phyloP scores from a whole-genome alignment of 306 rosid species.

The Fragaria iinumae region DNA sequence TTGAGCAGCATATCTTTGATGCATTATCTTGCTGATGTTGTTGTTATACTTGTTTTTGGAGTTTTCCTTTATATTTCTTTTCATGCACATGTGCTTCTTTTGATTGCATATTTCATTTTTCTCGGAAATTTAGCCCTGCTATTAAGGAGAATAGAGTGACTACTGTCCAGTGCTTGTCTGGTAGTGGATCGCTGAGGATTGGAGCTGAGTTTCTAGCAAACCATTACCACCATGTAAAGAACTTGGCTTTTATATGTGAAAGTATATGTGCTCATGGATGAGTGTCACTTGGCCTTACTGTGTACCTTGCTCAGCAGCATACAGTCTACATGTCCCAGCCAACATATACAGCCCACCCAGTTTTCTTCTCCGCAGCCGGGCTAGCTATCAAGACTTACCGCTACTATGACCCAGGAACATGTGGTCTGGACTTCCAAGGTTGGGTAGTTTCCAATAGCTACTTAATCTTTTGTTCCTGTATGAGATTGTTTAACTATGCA shows the following conservation, averaged over 20 bases:
- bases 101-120: constrained; percentile 10
- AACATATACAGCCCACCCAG: constrained; percentile 84
- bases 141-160: constrained; percentile 79
- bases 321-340: constrained; percentile 76
- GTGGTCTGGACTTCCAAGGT: constrained; percentile 85
- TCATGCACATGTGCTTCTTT: background rate
- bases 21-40: background rate
- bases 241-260: background rate
- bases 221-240: constrained; percentile 72
- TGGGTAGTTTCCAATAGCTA: background rate
- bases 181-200: constrained; percentile 85
- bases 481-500: background rate
- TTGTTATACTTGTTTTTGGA: background rate
- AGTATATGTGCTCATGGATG: constrained; percentile 2
- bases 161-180: constrained; percentile 89
- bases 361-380: constrained; percentile 69
- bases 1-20: background rate
- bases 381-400: constrained; percentile 67
- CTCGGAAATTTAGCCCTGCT: constrained; percentile 57
- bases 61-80: background rate
- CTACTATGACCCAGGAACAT: constrained; percentile 80
- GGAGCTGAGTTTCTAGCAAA: constrained; percentile 91
- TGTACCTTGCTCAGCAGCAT: constrained; percentile 42
- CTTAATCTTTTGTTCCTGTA: background rate
- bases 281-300: background rate